Evolutionary conservation across 805 yeast genomes (phyloP), one percentile per base, ranked within the genome.

Genomic region (Metschnikowia peoriensis): DNA sequence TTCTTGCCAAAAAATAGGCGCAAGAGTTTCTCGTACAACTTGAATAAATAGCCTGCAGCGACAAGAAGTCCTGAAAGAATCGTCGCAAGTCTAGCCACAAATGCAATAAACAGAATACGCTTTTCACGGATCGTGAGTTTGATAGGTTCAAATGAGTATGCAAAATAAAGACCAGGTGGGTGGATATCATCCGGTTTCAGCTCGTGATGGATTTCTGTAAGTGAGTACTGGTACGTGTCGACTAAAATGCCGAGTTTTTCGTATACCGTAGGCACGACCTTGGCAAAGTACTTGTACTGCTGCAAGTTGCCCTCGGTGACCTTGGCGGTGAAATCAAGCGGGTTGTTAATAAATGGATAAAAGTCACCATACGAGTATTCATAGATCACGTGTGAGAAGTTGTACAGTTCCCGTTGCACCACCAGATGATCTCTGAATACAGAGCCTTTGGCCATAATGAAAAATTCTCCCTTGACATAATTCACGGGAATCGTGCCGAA

Each of bases 301-400:
- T 79, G 83, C 16, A 75, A 54, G 22, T 77, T 72, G 1, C 79
- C 75, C 0, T 74, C 72, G 1, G 90, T 78, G 15, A 69, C 66
- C 58, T 85, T 81, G 0, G 83, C 86, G 0, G 93, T 85, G 44
- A 76, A 77, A 67, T 94, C 98, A 57, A 94, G 77, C n/a, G 97
- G 96, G 64, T 93, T 93, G 60, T 86, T 79, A 56, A 92, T 77
- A 60, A 81, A 86, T 3, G 99, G 97, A 64, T 83, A 91, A 68
- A 87, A 91, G 38, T 83, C 89, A 12, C 99, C 99, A 70, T 85
- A 93, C 10, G 97, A 90, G 56, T 91, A 82, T 67, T 93, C 98
- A 54, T 82, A 81, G 54, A 94, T 85, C 6, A 83, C 82, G 69
- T 94, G 99, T 0, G 96, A 80, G 65, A 93, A 87, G 64, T 93